A percentile compares a stretch with the other conserved stretches of the same genome.
Conservation (phyloP, 306 rosid genomes). For the Castanea crenata region DNA sequence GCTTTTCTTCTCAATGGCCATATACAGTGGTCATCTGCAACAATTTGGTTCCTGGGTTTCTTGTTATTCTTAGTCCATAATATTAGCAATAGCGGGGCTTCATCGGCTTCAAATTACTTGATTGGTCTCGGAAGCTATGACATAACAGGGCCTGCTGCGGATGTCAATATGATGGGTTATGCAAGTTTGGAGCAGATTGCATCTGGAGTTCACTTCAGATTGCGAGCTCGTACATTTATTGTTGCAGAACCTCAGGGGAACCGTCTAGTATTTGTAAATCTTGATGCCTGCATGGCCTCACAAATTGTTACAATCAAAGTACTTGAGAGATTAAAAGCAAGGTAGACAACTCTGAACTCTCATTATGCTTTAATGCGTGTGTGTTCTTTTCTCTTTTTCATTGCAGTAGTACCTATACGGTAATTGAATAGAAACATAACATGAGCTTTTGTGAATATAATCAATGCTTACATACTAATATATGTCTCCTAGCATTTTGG, state of each 20-base stretch:
- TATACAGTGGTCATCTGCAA: constrained; percentile 12
- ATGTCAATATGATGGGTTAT: constrained; percentile 94
- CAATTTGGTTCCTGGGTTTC: constrained; percentile 21
- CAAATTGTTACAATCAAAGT: constrained; percentile 76
- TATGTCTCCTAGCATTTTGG: neutral
- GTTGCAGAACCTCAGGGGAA: constrained; percentile 69
- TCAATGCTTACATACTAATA: neutral
- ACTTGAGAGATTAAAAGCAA: constrained; percentile 69
- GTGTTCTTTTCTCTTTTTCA: neutral
- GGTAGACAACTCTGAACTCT: constrained; percentile 39
- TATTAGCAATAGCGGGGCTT: neutral
- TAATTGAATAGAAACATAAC: neutral
- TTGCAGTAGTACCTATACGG: neutral
- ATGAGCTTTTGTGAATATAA: neutral
- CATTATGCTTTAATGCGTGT: neutral
- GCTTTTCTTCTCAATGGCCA: neutral
- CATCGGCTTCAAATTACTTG: constrained; percentile 54
- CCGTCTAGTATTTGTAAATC: constrained; percentile 77
- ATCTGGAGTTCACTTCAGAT: constrained; percentile 79
- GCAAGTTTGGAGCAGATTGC: constrained; percentile 64
- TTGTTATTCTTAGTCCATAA: constrained; percentile 13
- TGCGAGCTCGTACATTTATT: constrained; percentile 74
- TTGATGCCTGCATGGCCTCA: constrained; percentile 94
- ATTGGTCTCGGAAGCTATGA: constrained; percentile 88
- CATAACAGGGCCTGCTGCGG: constrained; percentile 96